A percentile compares a stretch with the other conserved stretches of the same genome.
These are phyloP conservation scores for Penicillium sp. DNA, from an alignment of 2,329 filamentous ascomycete species.

Conservation along the genomic window DNA sequence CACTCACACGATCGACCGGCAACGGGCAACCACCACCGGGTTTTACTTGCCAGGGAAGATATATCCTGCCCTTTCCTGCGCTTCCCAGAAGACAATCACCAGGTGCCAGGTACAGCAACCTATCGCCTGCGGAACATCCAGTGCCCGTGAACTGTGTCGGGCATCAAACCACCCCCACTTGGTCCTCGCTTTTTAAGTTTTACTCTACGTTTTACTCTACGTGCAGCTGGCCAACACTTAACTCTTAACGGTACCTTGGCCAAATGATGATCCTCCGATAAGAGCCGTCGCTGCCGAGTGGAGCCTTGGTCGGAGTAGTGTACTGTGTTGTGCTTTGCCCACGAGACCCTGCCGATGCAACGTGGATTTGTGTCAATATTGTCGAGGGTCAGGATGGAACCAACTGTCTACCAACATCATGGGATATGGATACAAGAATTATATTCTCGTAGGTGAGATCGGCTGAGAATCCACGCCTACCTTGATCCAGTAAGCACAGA, in stretches of 20 bases:
- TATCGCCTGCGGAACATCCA: background rate
- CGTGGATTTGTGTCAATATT: background rate
- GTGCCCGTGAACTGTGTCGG: background rate
- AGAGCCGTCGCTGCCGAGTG: background rate
- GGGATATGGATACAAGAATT: background rate
- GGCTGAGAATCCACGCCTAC: background rate
- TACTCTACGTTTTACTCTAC: background rate
- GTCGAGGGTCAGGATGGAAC: background rate
- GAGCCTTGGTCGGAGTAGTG: background rate
- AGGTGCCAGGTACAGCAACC: no score
- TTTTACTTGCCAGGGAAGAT: slow-evolving; percentile 1
- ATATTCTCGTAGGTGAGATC: background rate
- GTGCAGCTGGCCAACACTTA: background rate
- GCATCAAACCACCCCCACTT: background rate
- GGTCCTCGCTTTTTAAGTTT: background rate
- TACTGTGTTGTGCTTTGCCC: background rate
- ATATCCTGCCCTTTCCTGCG: background rate
- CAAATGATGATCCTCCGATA: slow-evolving; percentile 4
- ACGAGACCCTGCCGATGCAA: background rate
- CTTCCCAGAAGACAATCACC: background rate
- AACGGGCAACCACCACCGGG: background rate
- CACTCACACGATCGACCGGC: background rate
- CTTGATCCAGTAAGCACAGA: background rate
- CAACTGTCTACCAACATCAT: background rate
- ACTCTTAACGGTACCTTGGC: background rate